phyloP scores from a whole-genome alignment of 805 yeast species.

The Lipomyces sp. region DNA sequence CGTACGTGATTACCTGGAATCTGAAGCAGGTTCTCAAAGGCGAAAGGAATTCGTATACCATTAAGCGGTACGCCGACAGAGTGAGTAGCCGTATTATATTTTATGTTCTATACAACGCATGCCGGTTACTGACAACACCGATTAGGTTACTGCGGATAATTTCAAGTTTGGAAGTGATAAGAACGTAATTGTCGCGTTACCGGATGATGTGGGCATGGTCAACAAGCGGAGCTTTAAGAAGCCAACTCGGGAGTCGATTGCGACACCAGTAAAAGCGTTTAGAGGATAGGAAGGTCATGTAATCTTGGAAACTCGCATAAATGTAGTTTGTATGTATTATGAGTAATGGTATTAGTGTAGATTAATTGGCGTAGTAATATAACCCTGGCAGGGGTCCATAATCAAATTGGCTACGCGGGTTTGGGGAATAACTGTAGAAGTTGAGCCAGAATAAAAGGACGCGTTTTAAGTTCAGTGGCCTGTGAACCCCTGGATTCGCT shows the following conservation, averaged over 20 bases:
- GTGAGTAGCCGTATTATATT: not conserved
- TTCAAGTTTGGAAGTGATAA: constrained; percentile 75
- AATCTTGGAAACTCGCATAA: not conserved
- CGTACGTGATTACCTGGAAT: constrained; percentile 82
- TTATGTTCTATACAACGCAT: not conserved
- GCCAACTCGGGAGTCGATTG: constrained; percentile 58
- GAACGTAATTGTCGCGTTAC: constrained; percentile 72
- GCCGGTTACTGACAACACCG: not conserved
- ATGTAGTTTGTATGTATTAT: not conserved
- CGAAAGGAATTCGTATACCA: constrained; percentile 60
- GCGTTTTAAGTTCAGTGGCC: not conserved
- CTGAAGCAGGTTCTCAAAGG: constrained; percentile 62
- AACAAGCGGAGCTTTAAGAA: constrained; percentile 61
- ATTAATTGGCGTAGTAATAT: not conserved
- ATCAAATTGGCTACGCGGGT: not conserved
- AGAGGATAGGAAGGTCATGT: constrained; percentile 10
- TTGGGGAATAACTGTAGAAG: not conserved
- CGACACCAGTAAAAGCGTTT: constrained; percentile 42
- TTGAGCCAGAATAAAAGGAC: not conserved
- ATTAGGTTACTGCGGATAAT: constrained; percentile 67
- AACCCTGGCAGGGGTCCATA: not conserved
- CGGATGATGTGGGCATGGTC: constrained; percentile 73
- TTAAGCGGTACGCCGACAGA: constrained; percentile 63
- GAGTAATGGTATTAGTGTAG: not conserved
- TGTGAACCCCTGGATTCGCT: not conserved